Percentiles rank a stretch among this genome's conserved stretches.
These are phyloP conservation scores for Salix koriyanagi DNA, from an alignment of 345 rosid species.

Conservation along the genomic window DNA sequence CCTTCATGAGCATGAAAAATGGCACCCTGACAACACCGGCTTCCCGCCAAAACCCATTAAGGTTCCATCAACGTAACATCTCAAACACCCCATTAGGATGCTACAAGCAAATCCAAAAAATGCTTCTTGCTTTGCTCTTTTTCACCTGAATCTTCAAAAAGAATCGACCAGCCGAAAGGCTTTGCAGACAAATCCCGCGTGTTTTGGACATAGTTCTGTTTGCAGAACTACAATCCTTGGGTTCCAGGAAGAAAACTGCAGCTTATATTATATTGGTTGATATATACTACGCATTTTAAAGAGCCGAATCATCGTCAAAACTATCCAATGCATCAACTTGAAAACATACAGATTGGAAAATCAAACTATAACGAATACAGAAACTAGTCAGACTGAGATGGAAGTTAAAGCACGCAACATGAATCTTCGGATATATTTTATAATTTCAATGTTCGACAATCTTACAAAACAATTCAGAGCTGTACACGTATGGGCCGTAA, in stretches of 20 bases:
- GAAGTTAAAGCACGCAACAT: background rate
- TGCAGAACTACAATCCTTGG: background rate
- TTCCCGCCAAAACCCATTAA: background rate
- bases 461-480: background rate
- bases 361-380: background rate
- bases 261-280: no score
- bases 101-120: background rate
- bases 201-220: no score
- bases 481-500: constrained; percentile 5
- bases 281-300: no score
- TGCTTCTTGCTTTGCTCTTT: background rate
- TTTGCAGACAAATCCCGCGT: no score
- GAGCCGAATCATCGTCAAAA: background rate
- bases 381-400: background rate
- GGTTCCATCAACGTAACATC: background rate
- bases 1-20: background rate
- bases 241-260: background rate
- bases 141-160: background rate
- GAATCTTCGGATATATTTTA: constrained; percentile 1
- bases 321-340: background rate
- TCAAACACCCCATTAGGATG: background rate
- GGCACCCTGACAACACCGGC: no score
- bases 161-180: no score
- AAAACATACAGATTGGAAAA: background rate
- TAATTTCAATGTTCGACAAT: background rate